Evolutionary conservation across 129 eudicot species (phyloP).

Genomic region (Lactuca sativa): DNA sequence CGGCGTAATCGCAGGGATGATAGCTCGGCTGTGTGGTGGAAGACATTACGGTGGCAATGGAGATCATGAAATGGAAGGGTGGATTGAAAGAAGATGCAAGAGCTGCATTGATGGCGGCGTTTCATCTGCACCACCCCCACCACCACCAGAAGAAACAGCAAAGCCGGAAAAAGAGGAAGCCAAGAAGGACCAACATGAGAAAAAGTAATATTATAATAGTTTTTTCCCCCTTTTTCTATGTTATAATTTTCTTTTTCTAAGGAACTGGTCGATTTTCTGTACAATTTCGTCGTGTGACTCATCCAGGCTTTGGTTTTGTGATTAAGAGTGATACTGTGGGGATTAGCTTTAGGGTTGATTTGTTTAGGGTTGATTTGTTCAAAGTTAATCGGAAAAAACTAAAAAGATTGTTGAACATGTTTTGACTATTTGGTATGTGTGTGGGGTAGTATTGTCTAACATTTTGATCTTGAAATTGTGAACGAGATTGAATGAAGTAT

Average conservation of each 20-base stretch:
- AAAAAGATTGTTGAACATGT: too few relatives aligned
- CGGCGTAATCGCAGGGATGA: constrained; percentile 63
- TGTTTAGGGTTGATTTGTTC: too few relatives aligned
- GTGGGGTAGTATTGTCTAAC: too few relatives aligned
- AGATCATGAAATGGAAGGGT: constrained; percentile 68
- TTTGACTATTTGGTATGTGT: too few relatives aligned
- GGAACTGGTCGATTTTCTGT: neutral
- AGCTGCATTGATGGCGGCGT: constrained; percentile 69
- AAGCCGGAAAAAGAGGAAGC: constrained; percentile 39
- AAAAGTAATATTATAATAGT: constrained; percentile 16
- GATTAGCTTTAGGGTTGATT: too few relatives aligned
- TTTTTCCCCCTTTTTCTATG: neutral
- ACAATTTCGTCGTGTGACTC: too few relatives aligned
- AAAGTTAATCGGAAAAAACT: too few relatives aligned
- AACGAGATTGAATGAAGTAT: too few relatives aligned
- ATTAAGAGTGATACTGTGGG: too few relatives aligned
- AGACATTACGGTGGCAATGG: constrained; percentile 52
- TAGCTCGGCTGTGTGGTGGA: constrained; percentile 75
- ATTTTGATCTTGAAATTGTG: too few relatives aligned
- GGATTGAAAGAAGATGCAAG: constrained; percentile 68
- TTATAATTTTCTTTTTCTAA: too few relatives aligned
- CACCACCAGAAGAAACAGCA: constrained; percentile 27
- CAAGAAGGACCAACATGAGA: constrained; percentile 37
- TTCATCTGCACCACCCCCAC: constrained; percentile 44
- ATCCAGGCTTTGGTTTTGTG: too few relatives aligned